A percentile compares a stretch with the other conserved stretches of the same genome.
These are phyloP conservation scores for Colletotrichum falcatum DNA, from an alignment of 2,329 filamentous ascomycete species.

Conservation along the genomic window DNA sequence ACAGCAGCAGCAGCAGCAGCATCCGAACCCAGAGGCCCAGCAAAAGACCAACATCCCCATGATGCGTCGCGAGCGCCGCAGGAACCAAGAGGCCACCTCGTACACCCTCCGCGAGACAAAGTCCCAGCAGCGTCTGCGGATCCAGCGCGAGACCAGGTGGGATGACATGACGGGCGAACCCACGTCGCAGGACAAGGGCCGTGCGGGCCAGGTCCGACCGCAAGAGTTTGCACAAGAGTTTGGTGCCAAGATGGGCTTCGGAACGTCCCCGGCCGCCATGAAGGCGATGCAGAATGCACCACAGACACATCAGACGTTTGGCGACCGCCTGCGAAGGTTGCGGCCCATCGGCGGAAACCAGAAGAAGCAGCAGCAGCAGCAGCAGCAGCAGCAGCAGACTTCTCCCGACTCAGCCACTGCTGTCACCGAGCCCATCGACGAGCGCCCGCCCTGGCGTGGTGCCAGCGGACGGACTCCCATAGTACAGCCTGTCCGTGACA, in stretches of 20 bases:
- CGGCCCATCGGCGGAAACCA: slow-evolving; percentile 46
- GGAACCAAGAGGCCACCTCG: slow-evolving; percentile 55
- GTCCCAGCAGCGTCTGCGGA: slow-evolving; percentile 51
- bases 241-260: slow-evolving; percentile 44
- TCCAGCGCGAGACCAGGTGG: slow-evolving; percentile 64
- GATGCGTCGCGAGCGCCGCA: slow-evolving; percentile 64
- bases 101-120: slow-evolving; percentile 53
- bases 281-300: slow-evolving; percentile 42
- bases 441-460: slow-evolving; percentile 76
- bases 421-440: slow-evolving; percentile 48
- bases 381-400: slow-evolving; percentile 41
- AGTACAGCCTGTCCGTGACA: slow-evolving; percentile 73
- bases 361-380: slow-evolving; percentile 29
- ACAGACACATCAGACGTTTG: slow-evolving; percentile 51
- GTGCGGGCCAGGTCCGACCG: slow-evolving; percentile 67
- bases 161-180: slow-evolving; percentile 76
- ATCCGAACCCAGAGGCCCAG: slow-evolving; percentile 43
- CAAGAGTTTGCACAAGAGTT: slow-evolving; percentile 59
- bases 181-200: slow-evolving; percentile 67
- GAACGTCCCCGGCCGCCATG: slow-evolving; percentile 43
- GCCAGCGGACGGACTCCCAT: slow-evolving; percentile 76
- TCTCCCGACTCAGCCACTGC: slow-evolving; percentile 42
- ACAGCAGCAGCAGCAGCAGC: slow-evolving; percentile 40
- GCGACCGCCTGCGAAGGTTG: slow-evolving; percentile 59
- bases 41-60: slow-evolving; percentile 61